phyloP scores from a whole-genome alignment of 2,329 filamentous ascomycete species.

The Cercospora sesami region DNA sequence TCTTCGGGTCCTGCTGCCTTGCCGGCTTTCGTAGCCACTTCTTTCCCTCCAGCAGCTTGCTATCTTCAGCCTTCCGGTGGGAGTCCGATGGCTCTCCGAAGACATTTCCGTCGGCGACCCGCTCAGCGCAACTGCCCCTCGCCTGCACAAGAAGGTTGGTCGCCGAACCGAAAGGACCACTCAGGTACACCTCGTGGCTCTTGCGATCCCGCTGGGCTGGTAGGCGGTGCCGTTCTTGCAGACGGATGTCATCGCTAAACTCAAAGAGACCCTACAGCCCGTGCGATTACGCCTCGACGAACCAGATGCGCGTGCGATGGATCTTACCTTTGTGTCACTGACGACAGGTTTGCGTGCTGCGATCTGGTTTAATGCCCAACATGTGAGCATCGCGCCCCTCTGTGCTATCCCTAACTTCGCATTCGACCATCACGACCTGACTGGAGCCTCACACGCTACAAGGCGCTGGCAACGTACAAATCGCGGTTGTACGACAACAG shows the following conservation, averaged over 20 bases:
- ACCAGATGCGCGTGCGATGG: background rate
- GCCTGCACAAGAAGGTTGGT: background rate
- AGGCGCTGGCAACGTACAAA: background rate
- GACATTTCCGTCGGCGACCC: background rate
- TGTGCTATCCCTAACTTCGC: background rate
- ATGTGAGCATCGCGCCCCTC: background rate
- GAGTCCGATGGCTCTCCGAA: background rate
- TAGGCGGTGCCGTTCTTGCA: background rate
- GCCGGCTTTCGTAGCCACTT: background rate
- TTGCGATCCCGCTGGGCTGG: background rate
- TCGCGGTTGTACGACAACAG: background rate
- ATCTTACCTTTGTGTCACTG: background rate
- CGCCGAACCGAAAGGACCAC: background rate
- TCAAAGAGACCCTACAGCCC: background rate
- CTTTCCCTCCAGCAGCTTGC: background rate
- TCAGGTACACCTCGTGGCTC: background rate
- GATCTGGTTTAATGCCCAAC: background rate
- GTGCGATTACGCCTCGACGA: background rate
- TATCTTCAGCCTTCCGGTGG: background rate
- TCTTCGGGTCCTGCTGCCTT: background rate
- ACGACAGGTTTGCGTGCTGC: constrained; percentile 2
- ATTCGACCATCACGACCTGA: background rate
- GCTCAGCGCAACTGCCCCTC: background rate
- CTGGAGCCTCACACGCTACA: background rate
- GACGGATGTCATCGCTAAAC: background rate